Evolutionary conservation across 1,284 basidiomycete species (phyloP).

Genomic region (Naganishia liquefaciens): DNA sequence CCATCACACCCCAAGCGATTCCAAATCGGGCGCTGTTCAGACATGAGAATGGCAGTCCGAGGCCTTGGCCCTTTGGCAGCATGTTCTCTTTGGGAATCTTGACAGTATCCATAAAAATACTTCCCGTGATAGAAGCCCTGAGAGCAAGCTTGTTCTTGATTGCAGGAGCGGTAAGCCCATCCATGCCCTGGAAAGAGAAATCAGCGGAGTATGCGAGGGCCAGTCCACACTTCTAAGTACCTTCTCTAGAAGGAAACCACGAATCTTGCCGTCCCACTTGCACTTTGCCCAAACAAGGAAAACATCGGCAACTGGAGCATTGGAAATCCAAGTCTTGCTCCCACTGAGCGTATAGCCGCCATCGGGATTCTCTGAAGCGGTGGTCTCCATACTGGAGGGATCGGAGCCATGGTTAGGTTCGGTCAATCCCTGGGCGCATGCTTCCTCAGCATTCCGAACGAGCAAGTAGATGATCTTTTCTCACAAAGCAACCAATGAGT

Average conservation of each 20-base stretch:
- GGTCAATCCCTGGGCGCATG: conserved; percentile 72
- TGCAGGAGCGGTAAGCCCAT: conserved; percentile 79
- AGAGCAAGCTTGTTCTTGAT: conserved; percentile 94
- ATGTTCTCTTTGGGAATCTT: conserved; percentile 68
- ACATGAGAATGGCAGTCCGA: conserved; percentile 84
- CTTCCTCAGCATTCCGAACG: not conserved
- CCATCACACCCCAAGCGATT: conserved; percentile 92
- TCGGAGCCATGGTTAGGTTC: conserved; percentile 97
- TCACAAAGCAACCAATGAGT: conserved; percentile 86
- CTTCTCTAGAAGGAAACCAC: conserved; percentile 92
- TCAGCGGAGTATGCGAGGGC: not conserved
- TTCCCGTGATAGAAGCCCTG: conserved; percentile 86
- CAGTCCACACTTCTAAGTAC: conserved; percentile 48
- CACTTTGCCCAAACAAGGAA: conserved; percentile 94
- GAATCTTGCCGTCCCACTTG: conserved; percentile 87
- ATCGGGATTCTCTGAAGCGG: conserved; percentile 72
- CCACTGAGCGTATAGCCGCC: conserved; percentile 86
- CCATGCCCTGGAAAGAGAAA: conserved; percentile 62
- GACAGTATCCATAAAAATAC: conserved; percentile 89
- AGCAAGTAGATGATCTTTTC: conserved; percentile 43
- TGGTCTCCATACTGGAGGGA: conserved; percentile 90
- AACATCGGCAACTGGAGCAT: conserved; percentile 78
- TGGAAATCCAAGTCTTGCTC: conserved; percentile 96
- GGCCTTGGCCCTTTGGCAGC: conserved; percentile 71
- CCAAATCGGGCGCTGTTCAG: conserved; percentile 88